Evolutionary conservation across 2,329 filamentous ascomycete species (phyloP).

Genomic region (Claviceps sorghi): DNA sequence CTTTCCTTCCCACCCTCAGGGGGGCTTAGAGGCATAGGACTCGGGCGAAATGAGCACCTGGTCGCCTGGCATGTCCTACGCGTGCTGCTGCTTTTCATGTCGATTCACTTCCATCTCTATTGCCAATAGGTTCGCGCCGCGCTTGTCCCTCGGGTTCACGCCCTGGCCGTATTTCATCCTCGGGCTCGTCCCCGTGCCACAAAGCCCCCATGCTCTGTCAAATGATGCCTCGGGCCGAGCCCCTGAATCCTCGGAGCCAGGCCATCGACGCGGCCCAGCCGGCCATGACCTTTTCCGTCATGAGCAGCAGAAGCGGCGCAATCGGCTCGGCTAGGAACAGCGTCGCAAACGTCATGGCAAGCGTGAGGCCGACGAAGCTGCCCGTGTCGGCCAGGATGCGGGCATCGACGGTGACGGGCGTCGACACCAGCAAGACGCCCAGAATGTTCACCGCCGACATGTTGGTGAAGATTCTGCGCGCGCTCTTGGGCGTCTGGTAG

Average conservation of each 20-base stretch:
- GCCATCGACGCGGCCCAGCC: neutral
- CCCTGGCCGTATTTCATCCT: no score
- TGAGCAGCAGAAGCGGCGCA: slow-evolving; percentile 8
- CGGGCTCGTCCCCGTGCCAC: no score
- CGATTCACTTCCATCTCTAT: no score
- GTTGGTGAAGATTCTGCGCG: slow-evolving; percentile 10
- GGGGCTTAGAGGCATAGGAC: no score
- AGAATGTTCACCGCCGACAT: slow-evolving; percentile 11
- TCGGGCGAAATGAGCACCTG: neutral
- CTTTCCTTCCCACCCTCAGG: no score
- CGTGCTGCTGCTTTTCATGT: no score
- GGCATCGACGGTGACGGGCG: slow-evolving; percentile 9
- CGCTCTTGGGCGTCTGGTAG: slow-evolving; percentile 11
- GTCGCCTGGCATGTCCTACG: no score
- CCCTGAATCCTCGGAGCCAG: neutral
- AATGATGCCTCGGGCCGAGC: no score
- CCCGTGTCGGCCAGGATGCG: slow-evolving; percentile 6
- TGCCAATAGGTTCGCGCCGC: no score
- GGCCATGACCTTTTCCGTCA: slow-evolving; percentile 5
- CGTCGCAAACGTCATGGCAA: slow-evolving; percentile 11
- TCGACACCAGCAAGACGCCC: slow-evolving; percentile 9
- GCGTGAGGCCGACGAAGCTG: slow-evolving; percentile 8
- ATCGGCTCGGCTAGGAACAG: slow-evolving; percentile 10
- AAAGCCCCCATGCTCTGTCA: no score
- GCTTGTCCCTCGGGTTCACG: no score